Base-by-base conservation (phyloP, 164 flowering plant genomes). In the Tetrastigma voinierianum region DNA sequence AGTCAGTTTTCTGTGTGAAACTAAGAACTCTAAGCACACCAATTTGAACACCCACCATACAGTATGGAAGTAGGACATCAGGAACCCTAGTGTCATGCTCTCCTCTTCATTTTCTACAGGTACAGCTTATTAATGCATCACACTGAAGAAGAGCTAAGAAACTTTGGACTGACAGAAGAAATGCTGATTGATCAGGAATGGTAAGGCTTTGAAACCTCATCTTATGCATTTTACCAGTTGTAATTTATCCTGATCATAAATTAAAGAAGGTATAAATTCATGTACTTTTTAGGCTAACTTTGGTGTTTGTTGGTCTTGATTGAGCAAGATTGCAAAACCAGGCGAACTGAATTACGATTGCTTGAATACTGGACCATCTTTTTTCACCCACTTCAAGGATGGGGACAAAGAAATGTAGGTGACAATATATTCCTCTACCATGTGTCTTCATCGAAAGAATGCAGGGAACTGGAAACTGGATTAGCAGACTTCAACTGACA, bases 151-250 rank as follows among this genome's bases (percentile, higher is more conserved):
- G 87, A 88, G 79, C 74, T 88, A n/a, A 74, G 73, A 64, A 58
- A 76, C 46, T 88, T 86, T 57, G 96, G 93, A 18, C 66, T 90
- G 62, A 86, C 93, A 13, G 87, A 88, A 12, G 87, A 77, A 43
- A 90, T 90, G 91, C 70, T 90, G 60, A 64, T n/a, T 49, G 91
- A 90, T 67, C 96, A 90, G 62, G 81, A 85, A 62, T 88, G 96
- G 96, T 90, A 83, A 61, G 51, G 14, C 25, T 59, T 17, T 32
- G 40, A 32, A 6, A 15, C 4, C n/a, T 18, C 43, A 7, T 8
- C 8, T 61, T 52, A 43, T 12, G 13, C 40, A 59, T 46, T 16
- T 48, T 24, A 18, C 16, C 20, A 58, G 3, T 61, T 56, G 46
- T 67, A 10, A 44, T 16, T 19, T 23, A 44, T 2, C 1, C 20